These are phyloP conservation scores for Proliferodiscus dingleyae DNA, from an alignment of 2,329 filamentous ascomycete genomes.

Conservation along the genomic window DNA sequence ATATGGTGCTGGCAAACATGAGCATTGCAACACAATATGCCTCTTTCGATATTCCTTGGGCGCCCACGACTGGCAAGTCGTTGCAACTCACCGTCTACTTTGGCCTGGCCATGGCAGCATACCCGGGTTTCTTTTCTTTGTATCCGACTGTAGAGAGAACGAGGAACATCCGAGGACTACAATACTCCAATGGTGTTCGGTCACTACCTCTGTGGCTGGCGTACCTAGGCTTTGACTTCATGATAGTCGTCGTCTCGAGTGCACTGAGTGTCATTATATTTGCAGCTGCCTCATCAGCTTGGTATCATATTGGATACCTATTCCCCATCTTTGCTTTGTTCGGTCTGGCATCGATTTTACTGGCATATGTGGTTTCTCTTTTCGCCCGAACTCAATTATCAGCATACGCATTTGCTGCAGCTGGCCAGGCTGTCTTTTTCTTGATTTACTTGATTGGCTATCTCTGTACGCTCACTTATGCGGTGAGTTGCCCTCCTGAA, in stretches of 20 bases:
- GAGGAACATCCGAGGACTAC: constrained; percentile 72
- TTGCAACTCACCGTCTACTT: constrained; percentile 80
- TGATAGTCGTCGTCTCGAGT: constrained; percentile 63
- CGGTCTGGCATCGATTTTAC: constrained; percentile 69
- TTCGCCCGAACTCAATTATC: constrained; percentile 74
- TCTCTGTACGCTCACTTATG: constrained; percentile 68
- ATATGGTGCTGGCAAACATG: constrained; percentile 62
- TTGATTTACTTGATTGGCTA: constrained; percentile 69
- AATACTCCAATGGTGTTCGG: constrained; percentile 88
- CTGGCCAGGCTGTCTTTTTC: constrained; percentile 68
- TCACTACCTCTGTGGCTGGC: constrained; percentile 80
- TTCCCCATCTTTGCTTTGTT: constrained; percentile 79
- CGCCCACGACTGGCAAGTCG: constrained; percentile 63
- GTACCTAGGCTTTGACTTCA: constrained; percentile 75
- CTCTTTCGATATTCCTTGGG: constrained; percentile 70
- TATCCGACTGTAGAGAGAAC: constrained; percentile 84
- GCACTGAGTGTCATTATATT: constrained; percentile 67
- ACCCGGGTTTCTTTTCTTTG: constrained; percentile 80
- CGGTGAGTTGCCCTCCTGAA: constrained; percentile 28
- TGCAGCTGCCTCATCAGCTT: constrained; percentile 57
- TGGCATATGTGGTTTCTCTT: constrained; percentile 78
- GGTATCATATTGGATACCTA: constrained; percentile 76
- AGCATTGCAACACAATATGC: constrained; percentile 69
- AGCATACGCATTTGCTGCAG: constrained; percentile 78
- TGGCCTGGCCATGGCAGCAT: constrained; percentile 70